These are phyloP conservation scores for Darksidea phi DNA, from an alignment of 495 filamentous ascomycete species.

Conservation along the genomic window DNA sequence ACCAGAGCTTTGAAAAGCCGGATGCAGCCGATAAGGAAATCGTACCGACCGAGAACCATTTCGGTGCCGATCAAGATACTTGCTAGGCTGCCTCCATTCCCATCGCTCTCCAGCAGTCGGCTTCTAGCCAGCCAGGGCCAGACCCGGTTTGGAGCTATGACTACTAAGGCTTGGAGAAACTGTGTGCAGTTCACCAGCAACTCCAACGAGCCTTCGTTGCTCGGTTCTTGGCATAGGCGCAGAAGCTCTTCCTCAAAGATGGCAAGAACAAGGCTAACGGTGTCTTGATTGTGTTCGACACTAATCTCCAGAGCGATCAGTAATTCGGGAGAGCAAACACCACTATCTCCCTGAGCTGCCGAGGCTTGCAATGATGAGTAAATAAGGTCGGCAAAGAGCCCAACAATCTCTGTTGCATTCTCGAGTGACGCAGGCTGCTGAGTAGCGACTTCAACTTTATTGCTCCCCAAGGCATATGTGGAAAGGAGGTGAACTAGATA, in stretches of 20 bases:
- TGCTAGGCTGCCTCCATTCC: constrained; percentile 69
- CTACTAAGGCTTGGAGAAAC: constrained; percentile 69
- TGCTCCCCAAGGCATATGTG: constrained; percentile 35
- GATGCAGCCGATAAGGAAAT: constrained; percentile 70
- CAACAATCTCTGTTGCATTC: constrained; percentile 62
- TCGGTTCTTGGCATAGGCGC: constrained; percentile 56
- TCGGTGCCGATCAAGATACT: constrained; percentile 74
- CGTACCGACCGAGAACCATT: constrained; percentile 69
- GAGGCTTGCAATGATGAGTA: constrained; percentile 40
- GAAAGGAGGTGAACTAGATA: constrained; percentile 71
- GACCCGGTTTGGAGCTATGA: constrained; percentile 72
- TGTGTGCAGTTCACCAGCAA: constrained; percentile 72
- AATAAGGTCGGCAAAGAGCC: constrained; percentile 58
- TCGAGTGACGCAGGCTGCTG: constrained; percentile 45
- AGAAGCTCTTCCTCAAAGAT: constrained; percentile 77
- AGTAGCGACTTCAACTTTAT: constrained; percentile 33
- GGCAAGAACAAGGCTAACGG: constrained; percentile 76
- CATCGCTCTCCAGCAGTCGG: constrained; percentile 68
- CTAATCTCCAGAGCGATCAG: constrained; percentile 58
- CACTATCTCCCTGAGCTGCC: background rate
- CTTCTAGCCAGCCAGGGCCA: constrained; percentile 88
- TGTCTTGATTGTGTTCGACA: constrained; percentile 70
- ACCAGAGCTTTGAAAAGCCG: constrained; percentile 71
- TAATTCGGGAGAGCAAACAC: constrained; percentile 26
- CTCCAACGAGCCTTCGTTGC: constrained; percentile 53